Base-by-base conservation (phyloP, 352 stramenopile genomes). In the Globisporangium sylvaticum region DNA sequence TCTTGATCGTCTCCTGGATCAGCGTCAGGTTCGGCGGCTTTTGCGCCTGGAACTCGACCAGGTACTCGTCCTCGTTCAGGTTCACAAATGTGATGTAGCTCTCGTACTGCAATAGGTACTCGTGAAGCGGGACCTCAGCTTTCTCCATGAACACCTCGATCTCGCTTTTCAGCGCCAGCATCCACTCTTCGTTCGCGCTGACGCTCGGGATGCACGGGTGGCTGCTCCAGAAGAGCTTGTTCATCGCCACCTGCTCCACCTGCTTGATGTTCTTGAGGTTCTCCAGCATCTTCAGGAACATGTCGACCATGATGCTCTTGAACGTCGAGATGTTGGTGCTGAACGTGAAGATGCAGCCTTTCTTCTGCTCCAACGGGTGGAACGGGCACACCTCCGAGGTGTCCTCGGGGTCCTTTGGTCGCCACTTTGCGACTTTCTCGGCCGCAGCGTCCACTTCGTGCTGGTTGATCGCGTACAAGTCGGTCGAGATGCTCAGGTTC, bases 211-310 rank as follows among this genome's bases (percentile, higher is more conserved):
- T 84, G 46, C 92, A 87, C 10, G 94, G 95, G 64, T 98, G 86
- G 56, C 91, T 92, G 63, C 88, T 95, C 95, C 95, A 98, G 56
- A 98, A 98, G 0, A 98, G 78, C 65, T 96, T 95, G 67, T 96
- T 92, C 94, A 98, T 98, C 31, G 98, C 92, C 25, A 83, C 75
- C 44, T 96, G 84, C 73, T 98, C 95, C 9, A 94, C 84, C 67
- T 95, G 87, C 62, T 91, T 92, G 68, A 95, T 93, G 57, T 82
- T 84, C 68, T 92, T 93, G 5, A 93, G 66, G 39, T 85, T 91
- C 39, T 95, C 87, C 6, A 92, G 72, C 70, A 90, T 91, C 29
- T 90, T 92, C 60, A 87, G 75, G 37, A 93, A 90, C 42, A 93
- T 82, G 24, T 91, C 84, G 29, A 88, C 58, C 7, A 94, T 73